Percentiles rank a stretch among this genome's conserved stretches.
Evolutionary conservation across 2,329 filamentous ascomycete species (phyloP).

Genomic region (Colletotrichum sp.): DNA sequence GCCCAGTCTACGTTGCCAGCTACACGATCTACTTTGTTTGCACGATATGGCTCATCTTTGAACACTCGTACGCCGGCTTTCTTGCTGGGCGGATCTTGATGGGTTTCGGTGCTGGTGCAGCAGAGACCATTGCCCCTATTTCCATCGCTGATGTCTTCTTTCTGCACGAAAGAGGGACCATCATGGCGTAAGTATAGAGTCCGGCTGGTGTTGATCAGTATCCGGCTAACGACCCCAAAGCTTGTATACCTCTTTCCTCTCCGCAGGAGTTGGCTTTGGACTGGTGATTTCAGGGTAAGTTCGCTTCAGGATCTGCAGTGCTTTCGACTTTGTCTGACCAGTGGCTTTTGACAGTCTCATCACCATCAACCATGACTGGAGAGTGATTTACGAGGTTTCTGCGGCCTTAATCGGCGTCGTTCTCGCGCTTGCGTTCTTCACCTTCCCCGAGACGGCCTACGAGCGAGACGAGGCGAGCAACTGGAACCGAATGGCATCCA

Average conservation of each 20-base stretch:
- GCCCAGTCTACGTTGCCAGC: constrained; percentile 46
- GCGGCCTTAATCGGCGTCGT: constrained; percentile 53
- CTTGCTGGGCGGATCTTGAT: constrained; percentile 54
- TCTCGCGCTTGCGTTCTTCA: constrained; percentile 53
- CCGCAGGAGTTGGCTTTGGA: constrained; percentile 46
- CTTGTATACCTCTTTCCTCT: constrained; percentile 44
- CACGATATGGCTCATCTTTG: constrained; percentile 47
- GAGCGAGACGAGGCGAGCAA: constrained; percentile 28
- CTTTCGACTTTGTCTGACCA: background rate
- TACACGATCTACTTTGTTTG: constrained; percentile 47
- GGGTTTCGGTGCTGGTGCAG: constrained; percentile 58
- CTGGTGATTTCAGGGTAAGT: constrained; percentile 45
- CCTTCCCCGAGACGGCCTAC: constrained; percentile 64
- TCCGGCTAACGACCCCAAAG: constrained; percentile 4
- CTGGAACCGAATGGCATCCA: background rate
- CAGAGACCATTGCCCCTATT: constrained; percentile 54
- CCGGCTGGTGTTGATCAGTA: background rate
- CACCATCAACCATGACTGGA: constrained; percentile 52
- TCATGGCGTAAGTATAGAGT: constrained; percentile 49
- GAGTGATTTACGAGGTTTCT: constrained; percentile 56
- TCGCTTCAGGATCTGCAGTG: background rate
- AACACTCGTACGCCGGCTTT: constrained; percentile 43
- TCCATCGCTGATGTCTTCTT: constrained; percentile 63
- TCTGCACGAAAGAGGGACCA: constrained; percentile 56
- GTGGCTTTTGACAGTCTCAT: constrained; percentile 40